These are phyloP conservation scores for Eucalyptus polybractea DNA, from an alignment of 345 rosid genomes.

Conservation along the genomic window DNA sequence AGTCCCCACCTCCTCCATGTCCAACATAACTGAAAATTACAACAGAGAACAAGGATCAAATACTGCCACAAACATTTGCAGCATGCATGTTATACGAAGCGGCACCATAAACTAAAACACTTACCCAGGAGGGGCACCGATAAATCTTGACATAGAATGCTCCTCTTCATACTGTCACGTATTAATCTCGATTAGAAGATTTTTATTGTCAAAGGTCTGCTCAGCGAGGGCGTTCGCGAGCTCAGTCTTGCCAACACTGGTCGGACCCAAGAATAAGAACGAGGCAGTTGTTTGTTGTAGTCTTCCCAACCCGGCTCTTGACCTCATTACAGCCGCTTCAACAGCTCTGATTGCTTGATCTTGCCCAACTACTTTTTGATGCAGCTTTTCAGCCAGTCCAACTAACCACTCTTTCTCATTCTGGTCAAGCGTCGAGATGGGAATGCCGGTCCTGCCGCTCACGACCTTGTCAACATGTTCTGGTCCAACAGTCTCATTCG, in stretches of 20 bases:
- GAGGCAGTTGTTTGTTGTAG: slow-evolving; percentile 93
- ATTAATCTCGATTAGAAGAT: slow-evolving; percentile 57
- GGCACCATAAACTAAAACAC: not conserved
- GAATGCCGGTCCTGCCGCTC: slow-evolving; percentile 81
- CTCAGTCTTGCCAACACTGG: slow-evolving; percentile 88
- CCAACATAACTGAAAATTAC: slow-evolving; percentile 56
- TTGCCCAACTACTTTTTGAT: slow-evolving; percentile 72
- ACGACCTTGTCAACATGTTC: slow-evolving; percentile 88
- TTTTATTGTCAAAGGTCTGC: slow-evolving; percentile 80
- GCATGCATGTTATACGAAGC: not conserved
- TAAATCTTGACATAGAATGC: slow-evolving; percentile 69
- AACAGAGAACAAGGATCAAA: not conserved
- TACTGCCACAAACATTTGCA: not conserved
- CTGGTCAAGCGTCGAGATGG: slow-evolving; percentile 77
- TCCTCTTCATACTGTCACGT: slow-evolving; percentile 94
- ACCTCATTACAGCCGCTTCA: slow-evolving; percentile 70
- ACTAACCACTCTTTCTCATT: slow-evolving; percentile 67
- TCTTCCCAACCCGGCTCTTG: slow-evolving; percentile 77
- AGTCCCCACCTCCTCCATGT: slow-evolving; percentile 90
- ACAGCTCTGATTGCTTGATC: slow-evolving; percentile 62
- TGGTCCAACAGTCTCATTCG: slow-evolving; percentile 70
- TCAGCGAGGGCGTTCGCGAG: slow-evolving; percentile 87
- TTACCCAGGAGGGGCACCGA: slow-evolving; percentile 83
- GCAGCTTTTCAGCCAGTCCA: slow-evolving; percentile 68
- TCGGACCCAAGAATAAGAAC: slow-evolving; percentile 85